phyloP scores from a whole-genome alignment of 1,284 basidiomycete genomes.

The Ceraceosorus guamensis region DNA sequence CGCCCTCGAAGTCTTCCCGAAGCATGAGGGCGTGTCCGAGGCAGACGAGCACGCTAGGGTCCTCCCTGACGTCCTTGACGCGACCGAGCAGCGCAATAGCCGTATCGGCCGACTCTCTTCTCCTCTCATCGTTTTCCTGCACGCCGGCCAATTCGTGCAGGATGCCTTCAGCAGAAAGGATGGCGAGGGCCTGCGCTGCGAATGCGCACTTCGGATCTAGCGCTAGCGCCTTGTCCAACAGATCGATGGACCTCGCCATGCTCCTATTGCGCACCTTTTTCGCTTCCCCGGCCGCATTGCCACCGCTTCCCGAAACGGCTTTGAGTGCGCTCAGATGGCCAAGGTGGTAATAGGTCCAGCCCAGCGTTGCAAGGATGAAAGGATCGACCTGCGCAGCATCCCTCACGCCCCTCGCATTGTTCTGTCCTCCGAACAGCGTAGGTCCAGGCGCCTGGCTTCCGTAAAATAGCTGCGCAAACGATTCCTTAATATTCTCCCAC shows the following conservation, averaged over 20 bases:
- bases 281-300: slow-evolving; percentile 23
- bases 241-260: slow-evolving; percentile 41
- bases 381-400: slow-evolving; percentile 39
- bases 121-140: slow-evolving; percentile 1
- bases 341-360: slow-evolving; percentile 47
- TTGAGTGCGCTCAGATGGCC: slow-evolving; percentile 30
- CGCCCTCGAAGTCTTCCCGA: slow-evolving; percentile 41
- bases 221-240: slow-evolving; percentile 43
- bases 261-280: slow-evolving; percentile 35
- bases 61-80: slow-evolving; percentile 42
- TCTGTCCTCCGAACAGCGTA: slow-evolving; percentile 28
- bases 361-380: slow-evolving; percentile 35
- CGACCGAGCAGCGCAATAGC: slow-evolving; percentile 39
- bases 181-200: slow-evolving; percentile 45
- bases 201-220: slow-evolving; percentile 37
- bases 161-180: slow-evolving; percentile 42
- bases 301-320: too few relatives aligned
- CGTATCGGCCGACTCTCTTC: slow-evolving; percentile 33
- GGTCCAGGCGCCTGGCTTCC: slow-evolving; percentile 19
- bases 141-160: slow-evolving; percentile 20
- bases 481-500: slow-evolving; percentile 43
- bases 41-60: slow-evolving; percentile 44
- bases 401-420: slow-evolving; percentile 25
- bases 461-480: slow-evolving; percentile 39
- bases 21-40: slow-evolving; percentile 46